These are phyloP conservation scores for Syzygium syzygioides DNA, from an alignment of 441 rosid species.

Conservation along the genomic window DNA sequence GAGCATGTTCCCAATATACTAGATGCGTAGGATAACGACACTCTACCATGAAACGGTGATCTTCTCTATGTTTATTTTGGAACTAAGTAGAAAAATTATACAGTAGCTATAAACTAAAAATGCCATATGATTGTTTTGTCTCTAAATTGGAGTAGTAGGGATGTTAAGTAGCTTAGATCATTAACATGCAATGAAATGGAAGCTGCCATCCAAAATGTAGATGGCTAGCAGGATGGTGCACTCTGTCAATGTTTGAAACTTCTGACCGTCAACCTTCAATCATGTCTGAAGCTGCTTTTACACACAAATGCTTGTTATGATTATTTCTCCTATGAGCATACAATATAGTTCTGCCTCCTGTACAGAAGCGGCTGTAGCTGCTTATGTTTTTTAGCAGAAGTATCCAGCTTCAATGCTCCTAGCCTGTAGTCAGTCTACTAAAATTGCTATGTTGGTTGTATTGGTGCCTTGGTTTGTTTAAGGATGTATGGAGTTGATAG, in stretches of 20 bases:
- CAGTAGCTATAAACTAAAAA: not conserved
- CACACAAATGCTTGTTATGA: not conserved
- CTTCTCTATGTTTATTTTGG: not conserved
- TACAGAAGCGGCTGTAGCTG: not conserved
- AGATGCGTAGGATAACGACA: not conserved
- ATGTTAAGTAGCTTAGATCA: not conserved
- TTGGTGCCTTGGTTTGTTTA: not conserved
- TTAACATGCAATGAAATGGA: not conserved
- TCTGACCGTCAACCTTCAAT: not conserved
- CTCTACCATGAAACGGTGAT: not conserved
- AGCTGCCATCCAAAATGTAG: not conserved
- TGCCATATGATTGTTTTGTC: not conserved
- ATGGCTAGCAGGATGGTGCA: not conserved
- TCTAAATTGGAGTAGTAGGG: not conserved
- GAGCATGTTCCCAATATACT: not conserved
- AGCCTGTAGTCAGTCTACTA: not conserved
- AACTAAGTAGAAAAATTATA: not conserved
- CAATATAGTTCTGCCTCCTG: not conserved
- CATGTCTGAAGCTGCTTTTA: not conserved
- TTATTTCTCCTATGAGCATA: not conserved
- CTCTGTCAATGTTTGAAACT: not conserved
- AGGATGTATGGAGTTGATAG: not conserved
- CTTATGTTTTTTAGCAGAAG: not conserved
- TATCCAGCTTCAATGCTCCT: not conserved
- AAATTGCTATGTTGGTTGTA: not conserved